A percentile compares a stretch with the other conserved stretches of the same genome.
Conservation (phyloP, 148 eudicot genomes). For the Vaccinium macrocarpon region DNA sequence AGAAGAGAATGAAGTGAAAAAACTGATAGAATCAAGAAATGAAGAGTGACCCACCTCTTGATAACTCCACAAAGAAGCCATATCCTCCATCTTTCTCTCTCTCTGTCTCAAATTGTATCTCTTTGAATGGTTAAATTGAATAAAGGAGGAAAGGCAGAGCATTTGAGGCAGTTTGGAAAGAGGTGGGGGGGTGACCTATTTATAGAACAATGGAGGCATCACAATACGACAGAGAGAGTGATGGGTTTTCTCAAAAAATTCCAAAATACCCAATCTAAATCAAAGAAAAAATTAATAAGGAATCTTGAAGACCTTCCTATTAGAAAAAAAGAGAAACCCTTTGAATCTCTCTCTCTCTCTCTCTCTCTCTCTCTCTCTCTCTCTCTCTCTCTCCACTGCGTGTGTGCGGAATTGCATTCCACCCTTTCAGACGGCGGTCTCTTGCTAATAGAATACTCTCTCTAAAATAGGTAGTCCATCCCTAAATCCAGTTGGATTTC, state of each 20-base stretch:
- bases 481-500: conserved; percentile 16
- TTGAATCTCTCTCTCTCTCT: neutral
- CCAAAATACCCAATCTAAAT: too few species aligned
- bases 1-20: conserved; percentile 10
- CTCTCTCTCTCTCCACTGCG: conserved; percentile 2
- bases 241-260: too few species aligned
- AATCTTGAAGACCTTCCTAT: too few species aligned
- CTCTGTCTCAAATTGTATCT: conserved; percentile 1
- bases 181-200: conserved; percentile 26
- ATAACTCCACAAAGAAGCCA: conserved; percentile 48
- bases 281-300: too few species aligned
- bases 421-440: conserved; percentile 24
- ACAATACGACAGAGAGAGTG: too few species aligned
- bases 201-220: conserved; percentile 23
- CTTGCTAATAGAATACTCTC: neutral
- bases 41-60: conserved; percentile 51
- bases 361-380: conserved; percentile 7
- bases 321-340: neutral
- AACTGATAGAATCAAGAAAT: neutral
- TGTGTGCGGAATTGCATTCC: conserved; percentile 17
- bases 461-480: neutral
- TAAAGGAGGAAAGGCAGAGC: conserved; percentile 13
- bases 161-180: conserved; percentile 24
- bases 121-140: neutral
- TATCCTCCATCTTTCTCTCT: conserved; percentile 46